Conservation (phyloP, 78 protist species). For the Cavenderia fasciculata region DNA sequence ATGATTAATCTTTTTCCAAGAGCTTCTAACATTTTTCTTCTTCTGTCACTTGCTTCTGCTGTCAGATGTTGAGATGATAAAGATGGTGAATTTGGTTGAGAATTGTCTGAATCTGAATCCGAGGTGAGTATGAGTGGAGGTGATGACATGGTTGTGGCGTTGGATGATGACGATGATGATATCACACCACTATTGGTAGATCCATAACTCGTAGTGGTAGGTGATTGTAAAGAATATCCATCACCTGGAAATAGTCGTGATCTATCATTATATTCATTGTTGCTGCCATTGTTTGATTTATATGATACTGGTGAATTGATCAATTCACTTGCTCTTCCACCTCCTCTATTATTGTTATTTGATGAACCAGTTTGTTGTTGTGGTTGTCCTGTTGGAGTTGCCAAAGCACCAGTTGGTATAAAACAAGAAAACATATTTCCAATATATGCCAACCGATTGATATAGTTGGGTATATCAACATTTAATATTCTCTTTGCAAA, state of each 20-base stretch:
- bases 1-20: too few species aligned
- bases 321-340: not conserved
- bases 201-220: too few species aligned
- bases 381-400: not conserved
- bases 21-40: too few species aligned
- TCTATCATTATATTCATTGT: too few species aligned
- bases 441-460: slow-evolving; percentile 52
- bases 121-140: too few species aligned
- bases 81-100: too few species aligned
- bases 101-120: too few species aligned
- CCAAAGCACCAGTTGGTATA: not conserved
- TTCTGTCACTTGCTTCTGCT: too few species aligned
- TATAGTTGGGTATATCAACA: slow-evolving; percentile 34
- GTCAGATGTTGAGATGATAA: too few species aligned
- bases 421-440: slow-evolving; percentile 46
- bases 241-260: slow-evolving; percentile 15
- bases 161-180: too few species aligned
- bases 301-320: not conserved
- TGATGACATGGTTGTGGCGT: too few species aligned
- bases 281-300: not conserved
- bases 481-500: slow-evolving; percentile 19
- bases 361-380: not conserved
- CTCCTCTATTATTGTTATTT: not conserved
- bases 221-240: not conserved
- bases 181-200: too few species aligned